phyloP scores from a whole-genome alignment of 306 rosid genomes.

The Rosa rugosa region DNA sequence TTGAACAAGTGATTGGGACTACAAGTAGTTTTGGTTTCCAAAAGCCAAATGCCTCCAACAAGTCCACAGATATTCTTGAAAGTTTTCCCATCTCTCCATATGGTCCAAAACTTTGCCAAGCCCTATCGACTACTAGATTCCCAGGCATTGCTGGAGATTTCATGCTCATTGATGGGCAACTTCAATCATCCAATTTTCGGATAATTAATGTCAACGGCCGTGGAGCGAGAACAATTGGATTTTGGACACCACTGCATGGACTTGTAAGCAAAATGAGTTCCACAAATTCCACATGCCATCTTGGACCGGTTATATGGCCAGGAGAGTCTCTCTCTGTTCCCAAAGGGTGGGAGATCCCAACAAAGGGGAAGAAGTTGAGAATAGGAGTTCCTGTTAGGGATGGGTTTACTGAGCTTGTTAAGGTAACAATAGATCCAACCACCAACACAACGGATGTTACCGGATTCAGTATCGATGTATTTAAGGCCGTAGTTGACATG shows the following conservation, averaged over 20 bases:
- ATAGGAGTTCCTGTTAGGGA: conserved; percentile 37
- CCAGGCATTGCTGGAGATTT: conserved; percentile 38
- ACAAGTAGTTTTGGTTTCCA: background rate
- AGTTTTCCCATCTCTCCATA: background rate
- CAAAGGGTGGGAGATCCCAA: conserved; percentile 37
- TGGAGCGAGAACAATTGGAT: background rate
- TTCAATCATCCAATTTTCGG: conserved; percentile 23
- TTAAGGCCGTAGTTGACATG: conserved; percentile 15
- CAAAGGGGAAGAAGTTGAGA: background rate
- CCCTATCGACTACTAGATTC: conserved; percentile 16
- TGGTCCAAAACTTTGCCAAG: conserved; percentile 10
- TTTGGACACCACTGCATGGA: conserved; percentile 18
- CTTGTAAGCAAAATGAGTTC: background rate
- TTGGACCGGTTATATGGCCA: conserved; percentile 37
- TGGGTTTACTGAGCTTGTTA: conserved; percentile 20
- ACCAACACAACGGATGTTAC: background rate
- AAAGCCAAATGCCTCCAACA: background rate
- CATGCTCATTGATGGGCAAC: conserved; percentile 12
- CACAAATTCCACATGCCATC: background rate
- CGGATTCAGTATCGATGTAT: conserved; percentile 17
- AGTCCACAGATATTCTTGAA: conserved; percentile 6
- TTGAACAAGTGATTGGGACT: conserved; percentile 22
- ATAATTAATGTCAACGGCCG: background rate
- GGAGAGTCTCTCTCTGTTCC: conserved; percentile 31
- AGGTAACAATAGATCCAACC: background rate